Percentiles rank a stretch among this genome's conserved stretches.
Evolutionary conservation across 495 filamentous ascomycete species (phyloP).

Genomic region (Melanomma pulvis-pyrius): DNA sequence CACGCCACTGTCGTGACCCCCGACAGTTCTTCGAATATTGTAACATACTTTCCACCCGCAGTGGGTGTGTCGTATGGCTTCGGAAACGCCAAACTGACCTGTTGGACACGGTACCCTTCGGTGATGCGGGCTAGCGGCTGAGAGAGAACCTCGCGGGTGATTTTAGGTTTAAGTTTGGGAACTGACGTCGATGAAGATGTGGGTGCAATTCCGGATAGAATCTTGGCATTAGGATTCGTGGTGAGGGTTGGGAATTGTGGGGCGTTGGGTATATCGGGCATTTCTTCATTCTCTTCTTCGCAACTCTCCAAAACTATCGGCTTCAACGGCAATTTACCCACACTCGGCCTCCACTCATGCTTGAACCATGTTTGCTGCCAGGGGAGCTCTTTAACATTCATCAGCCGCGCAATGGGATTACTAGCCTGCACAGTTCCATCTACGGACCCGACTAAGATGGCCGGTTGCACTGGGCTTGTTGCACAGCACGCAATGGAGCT

Average conservation of each 20-base stretch:
- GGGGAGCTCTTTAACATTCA: slow-evolving; percentile 57
- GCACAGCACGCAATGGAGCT: slow-evolving; percentile 48
- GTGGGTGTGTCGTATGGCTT: slow-evolving; percentile 13
- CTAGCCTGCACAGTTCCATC: slow-evolving; percentile 58
- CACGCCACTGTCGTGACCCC: slow-evolving; percentile 62
- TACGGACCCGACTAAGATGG: slow-evolving; percentile 57
- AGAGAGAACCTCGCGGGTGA: slow-evolving; percentile 3
- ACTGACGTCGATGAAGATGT: not conserved
- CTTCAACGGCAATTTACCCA: slow-evolving; percentile 35
- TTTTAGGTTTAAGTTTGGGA: not conserved
- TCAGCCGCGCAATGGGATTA: slow-evolving; percentile 59
- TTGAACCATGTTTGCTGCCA: slow-evolving; percentile 66
- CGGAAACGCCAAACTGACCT: slow-evolving; percentile 41
- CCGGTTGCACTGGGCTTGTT: slow-evolving; percentile 56
- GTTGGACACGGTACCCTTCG: slow-evolving; percentile 57
- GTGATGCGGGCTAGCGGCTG: slow-evolving; percentile 55
- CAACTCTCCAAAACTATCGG: not conserved
- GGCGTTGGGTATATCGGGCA: not conserved
- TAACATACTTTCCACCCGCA: slow-evolving; percentile 49
- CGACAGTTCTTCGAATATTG: slow-evolving; percentile 62
- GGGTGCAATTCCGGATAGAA: not conserved
- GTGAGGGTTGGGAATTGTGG: not conserved
- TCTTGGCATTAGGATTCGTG: not conserved
- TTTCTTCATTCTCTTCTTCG: not conserved
- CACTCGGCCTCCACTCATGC: slow-evolving; percentile 58